Base-by-base conservation (phyloP, 108 stramenopile genomes). In the Fragilaria crotonensis region DNA sequence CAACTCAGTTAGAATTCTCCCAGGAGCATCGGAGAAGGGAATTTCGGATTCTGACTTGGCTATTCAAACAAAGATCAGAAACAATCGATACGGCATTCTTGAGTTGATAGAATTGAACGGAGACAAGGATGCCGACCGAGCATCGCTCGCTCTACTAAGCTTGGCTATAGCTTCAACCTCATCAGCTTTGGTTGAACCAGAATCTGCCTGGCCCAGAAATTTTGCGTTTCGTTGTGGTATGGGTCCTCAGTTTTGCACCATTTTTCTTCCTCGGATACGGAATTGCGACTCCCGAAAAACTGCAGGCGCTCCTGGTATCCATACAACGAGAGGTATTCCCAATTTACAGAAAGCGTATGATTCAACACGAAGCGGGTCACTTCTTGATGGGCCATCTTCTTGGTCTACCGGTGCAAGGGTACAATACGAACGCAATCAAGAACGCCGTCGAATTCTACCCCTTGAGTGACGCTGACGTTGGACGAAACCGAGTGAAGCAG, bases 391-490 rank as follows among this genome's bases (percentile, higher is more conserved):
- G 81, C 0, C 82, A 91, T 58, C 54, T 91, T 25, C 60, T 87
- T 5, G 90, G 90, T 17, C 76, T 68, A 54, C 90, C 90, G 5
- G 77, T 91, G 20, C 60, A 77, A 20, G 70, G 66, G 7, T 91
- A 87, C 54, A 63, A 49, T 36, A 73, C 73, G 17, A 84, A 90
- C 67, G 84, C 84, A 17, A 79, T 91, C n/a, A 85, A 84, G 59
- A 85, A 85, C 72, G 86, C 86, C n/a, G 90, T 91, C 0, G 78
- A 83, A 47, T 91, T 91, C 66, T 91, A 84, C 65, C 90, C 89
- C 0, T 54, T 92, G 47, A 80, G 68, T 54, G 87, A 92, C 59
- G 61, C 52, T 4, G 59, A 71, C 61, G 72, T 48, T 22, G 87
- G 86, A 26, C 41, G n/a, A 36, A 70, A 84, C 25, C 58, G 68